Percentiles rank a stretch among this genome's conserved stretches.
Conservation (phyloP, 768 basidiomycete genomes). For the Pleurotus tuoliensis region DNA sequence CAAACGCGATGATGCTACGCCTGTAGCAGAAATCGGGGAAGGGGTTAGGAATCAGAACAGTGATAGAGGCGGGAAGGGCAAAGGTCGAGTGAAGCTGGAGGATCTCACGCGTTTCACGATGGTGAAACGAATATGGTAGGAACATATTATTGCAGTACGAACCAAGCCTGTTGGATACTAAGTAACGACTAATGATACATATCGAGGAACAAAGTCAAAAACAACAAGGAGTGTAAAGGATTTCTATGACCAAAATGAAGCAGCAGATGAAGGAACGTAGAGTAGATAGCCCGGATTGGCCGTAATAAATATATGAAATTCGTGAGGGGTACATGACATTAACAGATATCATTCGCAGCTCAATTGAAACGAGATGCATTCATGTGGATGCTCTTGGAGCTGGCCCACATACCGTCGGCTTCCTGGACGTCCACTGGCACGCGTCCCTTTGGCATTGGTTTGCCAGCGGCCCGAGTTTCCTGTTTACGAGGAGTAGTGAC, state of each 20-base stretch:
- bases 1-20: slow-evolving; percentile 61
- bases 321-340: too few relatives aligned
- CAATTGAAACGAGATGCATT: background rate
- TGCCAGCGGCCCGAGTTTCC: background rate
- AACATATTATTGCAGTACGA: too few relatives aligned
- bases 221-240: too few relatives aligned
- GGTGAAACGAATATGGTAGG: slow-evolving; percentile 85
- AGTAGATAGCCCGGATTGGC: too few relatives aligned
- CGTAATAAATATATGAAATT: background rate
- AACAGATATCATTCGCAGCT: too few relatives aligned
- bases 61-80: slow-evolving; percentile 35
- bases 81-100: slow-evolving; percentile 70
- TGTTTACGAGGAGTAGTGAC: background rate
- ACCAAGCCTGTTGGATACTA: too few relatives aligned
- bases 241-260: too few relatives aligned
- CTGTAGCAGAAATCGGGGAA: slow-evolving; percentile 73
- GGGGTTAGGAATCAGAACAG: slow-evolving; percentile 22
- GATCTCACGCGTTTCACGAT: slow-evolving; percentile 93
- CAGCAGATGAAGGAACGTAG: too few relatives aligned
- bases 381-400: background rate
- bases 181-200: too few relatives aligned
- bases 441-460: background rate
- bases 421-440: slow-evolving; percentile 1
- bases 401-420: background rate
- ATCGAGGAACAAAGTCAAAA: too few relatives aligned